These are phyloP conservation scores for Stagonosporopsis rhizophila DNA, from an alignment of 2,329 filamentous ascomycete genomes.

Conservation along the genomic window DNA sequence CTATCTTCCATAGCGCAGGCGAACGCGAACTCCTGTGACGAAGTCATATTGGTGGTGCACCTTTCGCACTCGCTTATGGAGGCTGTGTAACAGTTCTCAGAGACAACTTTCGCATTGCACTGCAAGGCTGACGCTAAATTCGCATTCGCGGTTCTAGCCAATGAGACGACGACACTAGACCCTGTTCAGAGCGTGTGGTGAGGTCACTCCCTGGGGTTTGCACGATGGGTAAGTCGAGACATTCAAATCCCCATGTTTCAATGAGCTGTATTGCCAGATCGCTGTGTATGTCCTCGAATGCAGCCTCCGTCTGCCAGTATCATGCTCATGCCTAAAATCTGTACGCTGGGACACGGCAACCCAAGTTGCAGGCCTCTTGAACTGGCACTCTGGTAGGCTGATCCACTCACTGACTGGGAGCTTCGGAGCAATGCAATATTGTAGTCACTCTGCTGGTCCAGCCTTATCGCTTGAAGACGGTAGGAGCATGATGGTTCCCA, in stretches of 20 bases:
- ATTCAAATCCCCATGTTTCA: background rate
- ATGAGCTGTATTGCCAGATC: background rate
- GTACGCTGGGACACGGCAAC: background rate
- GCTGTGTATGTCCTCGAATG: background rate
- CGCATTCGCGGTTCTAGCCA: slow-evolving; percentile 18
- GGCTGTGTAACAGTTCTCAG: slow-evolving; percentile 2
- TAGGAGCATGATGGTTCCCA: background rate
- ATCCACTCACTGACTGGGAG: background rate
- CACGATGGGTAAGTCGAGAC: background rate
- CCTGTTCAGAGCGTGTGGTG: background rate
- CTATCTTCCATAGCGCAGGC: background rate
- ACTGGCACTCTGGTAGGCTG: background rate
- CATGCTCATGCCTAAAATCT: background rate
- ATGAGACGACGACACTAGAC: background rate
- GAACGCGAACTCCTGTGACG: slow-evolving; percentile 1
- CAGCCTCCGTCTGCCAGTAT: background rate
- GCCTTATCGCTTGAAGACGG: background rate
- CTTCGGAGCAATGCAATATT: background rate
- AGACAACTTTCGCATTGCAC: slow-evolving; percentile 4
- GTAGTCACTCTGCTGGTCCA: background rate
- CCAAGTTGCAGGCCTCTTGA: background rate
- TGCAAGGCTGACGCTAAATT: slow-evolving; percentile 16
- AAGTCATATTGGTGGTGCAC: slow-evolving; percentile 2
- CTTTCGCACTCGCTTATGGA: slow-evolving; percentile 15
- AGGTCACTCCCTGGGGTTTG: slow-evolving; percentile 1